A percentile compares a stretch with the other conserved stretches of the same genome.
Conservation (phyloP, 257 asterid species). For the Salvia rosmarinus region DNA sequence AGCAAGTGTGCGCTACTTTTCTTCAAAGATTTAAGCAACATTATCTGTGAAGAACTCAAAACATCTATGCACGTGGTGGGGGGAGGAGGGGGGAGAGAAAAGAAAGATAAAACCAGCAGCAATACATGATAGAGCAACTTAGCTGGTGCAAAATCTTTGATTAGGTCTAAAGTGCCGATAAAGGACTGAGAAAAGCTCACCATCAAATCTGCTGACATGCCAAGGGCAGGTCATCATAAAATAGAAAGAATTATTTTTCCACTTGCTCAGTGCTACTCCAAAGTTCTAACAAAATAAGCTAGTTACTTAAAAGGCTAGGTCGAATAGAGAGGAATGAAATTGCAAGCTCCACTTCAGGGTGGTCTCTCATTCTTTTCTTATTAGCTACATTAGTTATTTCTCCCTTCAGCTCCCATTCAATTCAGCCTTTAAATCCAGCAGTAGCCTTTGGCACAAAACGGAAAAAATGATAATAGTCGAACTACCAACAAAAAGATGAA, state of each 20-base stretch:
- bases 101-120: neutral
- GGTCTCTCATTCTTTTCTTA: neutral
- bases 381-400: neutral
- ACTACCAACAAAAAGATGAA: neutral
- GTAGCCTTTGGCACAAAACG: neutral
- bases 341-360: neutral
- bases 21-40: neutral
- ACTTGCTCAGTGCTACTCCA: slow-evolving; percentile 17
- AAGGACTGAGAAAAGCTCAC: too few species aligned
- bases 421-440: neutral
- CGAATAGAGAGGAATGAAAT: neutral
- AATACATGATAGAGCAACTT: neutral
- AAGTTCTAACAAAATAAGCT: neutral
- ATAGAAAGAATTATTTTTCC: neutral
- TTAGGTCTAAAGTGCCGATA: neutral
- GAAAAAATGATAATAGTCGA: neutral
- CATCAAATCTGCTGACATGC: too few species aligned
- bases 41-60: neutral
- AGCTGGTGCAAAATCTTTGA: slow-evolving; percentile 2
- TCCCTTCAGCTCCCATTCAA: neutral
- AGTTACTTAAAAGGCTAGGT: neutral
- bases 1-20: neutral
- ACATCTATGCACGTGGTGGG: too few species aligned
- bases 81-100: neutral
- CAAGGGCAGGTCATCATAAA: neutral